Conservation (phyloP, 2,329 filamentous ascomycete genomes). For the Talaromyces sp. region DNA sequence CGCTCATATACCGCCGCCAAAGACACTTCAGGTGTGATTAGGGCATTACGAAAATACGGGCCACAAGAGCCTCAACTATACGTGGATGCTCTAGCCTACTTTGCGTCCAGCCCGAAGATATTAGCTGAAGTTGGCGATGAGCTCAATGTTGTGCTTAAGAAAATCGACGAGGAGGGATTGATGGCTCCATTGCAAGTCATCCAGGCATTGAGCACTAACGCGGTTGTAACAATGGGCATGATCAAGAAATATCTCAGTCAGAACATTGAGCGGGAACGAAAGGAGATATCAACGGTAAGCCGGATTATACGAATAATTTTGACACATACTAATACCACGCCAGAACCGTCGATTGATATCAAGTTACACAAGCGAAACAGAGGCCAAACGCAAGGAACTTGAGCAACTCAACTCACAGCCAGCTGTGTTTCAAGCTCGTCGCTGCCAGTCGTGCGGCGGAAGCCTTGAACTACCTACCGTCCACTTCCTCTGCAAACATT, state of each 20-base stretch:
- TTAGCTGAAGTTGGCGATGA: constrained; percentile 86
- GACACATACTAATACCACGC: constrained; percentile 27
- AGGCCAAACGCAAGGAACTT: constrained; percentile 73
- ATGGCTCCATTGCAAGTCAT: constrained; percentile 97
- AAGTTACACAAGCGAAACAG: constrained; percentile 80
- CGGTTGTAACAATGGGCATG: constrained; percentile 94
- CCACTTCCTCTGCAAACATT: constrained; percentile 96
- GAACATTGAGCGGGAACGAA: constrained; percentile 83
- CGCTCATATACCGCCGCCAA: constrained; percentile 89
- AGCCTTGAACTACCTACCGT: constrained; percentile 82
- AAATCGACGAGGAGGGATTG: constrained; percentile 84
- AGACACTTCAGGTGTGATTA: constrained; percentile 86
- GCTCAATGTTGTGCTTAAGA: constrained; percentile 72
- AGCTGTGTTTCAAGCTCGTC: constrained; percentile 82
- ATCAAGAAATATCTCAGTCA: constrained; percentile 87
- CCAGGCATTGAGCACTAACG: constrained; percentile 75
- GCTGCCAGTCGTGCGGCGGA: constrained; percentile 77
- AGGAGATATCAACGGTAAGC: constrained; percentile 67
- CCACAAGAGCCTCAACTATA: constrained; percentile 88
- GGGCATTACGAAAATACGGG: constrained; percentile 86
- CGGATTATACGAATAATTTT: not conserved
- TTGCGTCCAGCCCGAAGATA: constrained; percentile 77
- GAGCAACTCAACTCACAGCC: constrained; percentile 73
- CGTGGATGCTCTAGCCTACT: constrained; percentile 85
- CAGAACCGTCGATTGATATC: constrained; percentile 74